Base-by-base conservation (phyloP, 2,329 filamentous ascomycete species). In the Phyllosticta paracitricarpa region DNA sequence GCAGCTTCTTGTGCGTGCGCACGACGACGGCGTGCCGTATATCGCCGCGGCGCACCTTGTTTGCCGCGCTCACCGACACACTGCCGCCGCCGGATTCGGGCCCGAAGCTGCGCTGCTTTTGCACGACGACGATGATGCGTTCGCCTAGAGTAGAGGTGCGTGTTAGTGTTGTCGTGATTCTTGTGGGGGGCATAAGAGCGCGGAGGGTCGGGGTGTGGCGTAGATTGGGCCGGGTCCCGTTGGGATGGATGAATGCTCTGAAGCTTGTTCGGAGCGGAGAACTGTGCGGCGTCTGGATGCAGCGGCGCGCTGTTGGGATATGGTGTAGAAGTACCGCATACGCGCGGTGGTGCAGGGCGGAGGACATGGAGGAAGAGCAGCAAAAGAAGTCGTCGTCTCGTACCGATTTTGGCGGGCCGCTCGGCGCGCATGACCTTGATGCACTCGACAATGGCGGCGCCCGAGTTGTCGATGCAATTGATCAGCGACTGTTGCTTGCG, bases 381-480 rank as follows among this genome's bases (percentile, higher is more conserved):
- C 35, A 55, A 22, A 28, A 30, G 28, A 33, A 25, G 33, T 30
- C 28, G 51, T 54, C 40, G 51, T 54, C 40, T 70, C 82, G 70
- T 83, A 96, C 92, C 94, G 71, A 99, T 92, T 71, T 87, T 88
- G 63, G 93, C 94, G 70, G 87, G 85, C 67, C 86, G 81, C 80
- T 97, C 96, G 79, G 93, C 94, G 72, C 90, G 90, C 70, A 99
- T 81, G 65, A 97, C 89, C 74, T 93, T 88, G 74, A 89, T 89
- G 79, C 94, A 99, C 80, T 99, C 94, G 78, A 97, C 94, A 67
- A 99, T 82, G 70, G 94, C 92, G 68, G 94, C 94, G 74, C 94
- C 94, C 66, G 94, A 97, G 82, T 97, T 99, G 87, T 99, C 94
- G 85, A 99, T 97, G 87, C 94, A 97, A 79, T 94, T 97, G 70